These are phyloP conservation scores for Sporormia fimetaria DNA, from an alignment of 495 filamentous ascomycete genomes.

Conservation along the genomic window DNA sequence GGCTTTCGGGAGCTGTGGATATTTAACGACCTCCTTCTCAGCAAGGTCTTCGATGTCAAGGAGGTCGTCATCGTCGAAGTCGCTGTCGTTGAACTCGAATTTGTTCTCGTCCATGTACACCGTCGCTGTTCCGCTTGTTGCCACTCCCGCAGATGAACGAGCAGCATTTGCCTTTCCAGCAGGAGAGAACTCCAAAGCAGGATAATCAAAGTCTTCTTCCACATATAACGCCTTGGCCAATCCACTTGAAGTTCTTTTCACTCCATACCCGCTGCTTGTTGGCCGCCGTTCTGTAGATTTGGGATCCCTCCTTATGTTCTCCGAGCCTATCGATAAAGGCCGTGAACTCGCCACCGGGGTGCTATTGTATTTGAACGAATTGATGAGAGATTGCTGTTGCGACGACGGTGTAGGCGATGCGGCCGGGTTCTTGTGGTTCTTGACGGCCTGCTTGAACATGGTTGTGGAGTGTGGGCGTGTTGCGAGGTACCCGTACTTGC, in stretches of 20 bases:
- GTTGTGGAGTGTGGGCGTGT: slow-evolving; percentile 7
- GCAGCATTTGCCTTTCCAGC: too few species aligned
- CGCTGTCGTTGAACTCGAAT: slow-evolving; percentile 59
- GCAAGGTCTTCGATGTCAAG: slow-evolving; percentile 46
- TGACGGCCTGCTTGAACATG: slow-evolving; percentile 24
- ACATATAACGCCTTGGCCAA: slow-evolving; percentile 29
- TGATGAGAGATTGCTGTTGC: slow-evolving; percentile 17
- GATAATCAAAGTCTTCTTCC: slow-evolving; percentile 27
- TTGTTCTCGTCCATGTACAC: slow-evolving; percentile 52
- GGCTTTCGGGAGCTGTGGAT: slow-evolving; percentile 39
- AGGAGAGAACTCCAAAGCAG: slow-evolving; percentile 8
- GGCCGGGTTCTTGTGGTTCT: slow-evolving; percentile 7
- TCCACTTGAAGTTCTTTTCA: slow-evolving; percentile 33
- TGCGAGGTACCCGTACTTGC: slow-evolving; percentile 3
- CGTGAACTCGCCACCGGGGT: slow-evolving; percentile 6
- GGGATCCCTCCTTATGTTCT: slow-evolving; percentile 23
- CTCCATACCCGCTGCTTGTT: slow-evolving; percentile 5
- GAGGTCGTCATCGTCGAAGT: slow-evolving; percentile 59
- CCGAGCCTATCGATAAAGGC: slow-evolving; percentile 21
- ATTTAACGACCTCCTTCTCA: slow-evolving; percentile 33
- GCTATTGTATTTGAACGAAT: slow-evolving; percentile 6
- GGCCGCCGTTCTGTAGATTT: neutral
- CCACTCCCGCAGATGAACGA: too few species aligned
- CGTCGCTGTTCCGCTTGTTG: slow-evolving; percentile 2
- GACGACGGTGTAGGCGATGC: slow-evolving; percentile 3